Base-by-base conservation (phyloP, 73 alveolate species). In the Uronychia setigera region DNA sequence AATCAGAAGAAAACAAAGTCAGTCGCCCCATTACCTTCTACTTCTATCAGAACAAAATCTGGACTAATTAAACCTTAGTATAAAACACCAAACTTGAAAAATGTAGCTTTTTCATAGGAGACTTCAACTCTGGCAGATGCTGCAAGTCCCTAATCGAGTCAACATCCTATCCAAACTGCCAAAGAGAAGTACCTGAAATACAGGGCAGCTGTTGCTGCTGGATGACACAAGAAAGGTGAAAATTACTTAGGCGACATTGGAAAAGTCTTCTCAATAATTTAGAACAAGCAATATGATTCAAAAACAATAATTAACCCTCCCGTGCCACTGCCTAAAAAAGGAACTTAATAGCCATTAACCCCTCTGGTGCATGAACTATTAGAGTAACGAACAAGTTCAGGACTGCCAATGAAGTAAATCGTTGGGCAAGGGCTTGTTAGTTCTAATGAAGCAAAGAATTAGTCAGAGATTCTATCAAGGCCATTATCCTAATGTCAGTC, bases 131-230 rank as follows among this genome's bases (percentile, higher is more conserved):
- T 46, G 67, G 67, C 19, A 46, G 67, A 19, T 19, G n/a, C 19
- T 5, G 5, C 5, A 19, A 46, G 67, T 46, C n/a, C n/a, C 19
- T 46, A 5, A 5, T 46, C n/a, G 19, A 19, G 67, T 46, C n/a
- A n/a, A 19, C 19, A 5, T 46, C 67, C 19, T 46, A 5, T 11
- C 5, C 67, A 46, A 46, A 46, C 67, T 11, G 67, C 67, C 5
- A 46, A 46, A 46, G 67, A 46, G 67, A 46, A 46, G 67, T 46
- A 46, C 19, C 67, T 46, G 5, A 46, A 46, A 46, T 46, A 46
- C 19, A 46, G 67, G 67, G 67, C 67, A 46, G 67, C 67, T 46
- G 67, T 46, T 46, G 67, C 67, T 46, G 67, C 67, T 46, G 67
- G 67, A 19, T 46, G 67, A 46, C 67, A 46, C 67, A 46, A 46